A percentile compares a stretch with the other conserved stretches of the same genome.
phyloP scores from a whole-genome alignment of 441 rosid species.

The Croton setiger region DNA sequence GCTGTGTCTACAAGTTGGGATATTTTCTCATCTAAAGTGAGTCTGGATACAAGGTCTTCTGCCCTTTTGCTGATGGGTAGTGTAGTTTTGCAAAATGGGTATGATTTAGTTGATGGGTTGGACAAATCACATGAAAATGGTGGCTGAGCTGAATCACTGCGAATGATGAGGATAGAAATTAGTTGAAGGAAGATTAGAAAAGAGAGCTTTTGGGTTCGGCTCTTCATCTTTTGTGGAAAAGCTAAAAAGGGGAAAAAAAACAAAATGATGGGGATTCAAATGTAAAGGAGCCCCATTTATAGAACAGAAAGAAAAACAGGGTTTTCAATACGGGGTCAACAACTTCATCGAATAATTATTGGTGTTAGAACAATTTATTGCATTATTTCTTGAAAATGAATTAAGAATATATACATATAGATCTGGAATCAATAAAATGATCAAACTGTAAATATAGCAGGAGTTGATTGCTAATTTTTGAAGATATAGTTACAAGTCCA shows the following conservation, averaged over 20 bases:
- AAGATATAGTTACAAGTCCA: not conserved
- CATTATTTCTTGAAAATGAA: not conserved
- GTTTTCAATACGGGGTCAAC: not conserved
- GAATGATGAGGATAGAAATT: constrained; percentile 16
- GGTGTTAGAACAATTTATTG: not conserved
- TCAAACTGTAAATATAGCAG: too few species aligned
- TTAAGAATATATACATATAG: not conserved
- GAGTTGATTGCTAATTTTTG: not conserved
- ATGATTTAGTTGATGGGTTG: constrained; percentile 38
- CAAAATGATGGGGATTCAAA: not conserved
- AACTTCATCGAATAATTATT: not conserved
- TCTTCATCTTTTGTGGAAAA: not conserved
- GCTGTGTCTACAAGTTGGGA: constrained; percentile 64
- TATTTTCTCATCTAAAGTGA: constrained; percentile 67
- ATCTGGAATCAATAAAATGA: too few species aligned
- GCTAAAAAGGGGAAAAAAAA: not conserved
- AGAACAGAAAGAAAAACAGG: not conserved
- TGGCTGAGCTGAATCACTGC: constrained; percentile 34
- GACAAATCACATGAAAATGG: constrained; percentile 60
- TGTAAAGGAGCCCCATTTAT: not conserved
- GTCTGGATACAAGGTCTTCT: constrained; percentile 56
- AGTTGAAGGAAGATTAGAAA: constrained; percentile 14
- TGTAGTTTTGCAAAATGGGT: constrained; percentile 49
- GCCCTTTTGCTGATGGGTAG: constrained; percentile 48
- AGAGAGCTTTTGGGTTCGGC: constrained; percentile 6